These are phyloP conservation scores for Ophiostoma ulmi DNA, from an alignment of 2,329 filamentous ascomycete species.

Conservation along the genomic window DNA sequence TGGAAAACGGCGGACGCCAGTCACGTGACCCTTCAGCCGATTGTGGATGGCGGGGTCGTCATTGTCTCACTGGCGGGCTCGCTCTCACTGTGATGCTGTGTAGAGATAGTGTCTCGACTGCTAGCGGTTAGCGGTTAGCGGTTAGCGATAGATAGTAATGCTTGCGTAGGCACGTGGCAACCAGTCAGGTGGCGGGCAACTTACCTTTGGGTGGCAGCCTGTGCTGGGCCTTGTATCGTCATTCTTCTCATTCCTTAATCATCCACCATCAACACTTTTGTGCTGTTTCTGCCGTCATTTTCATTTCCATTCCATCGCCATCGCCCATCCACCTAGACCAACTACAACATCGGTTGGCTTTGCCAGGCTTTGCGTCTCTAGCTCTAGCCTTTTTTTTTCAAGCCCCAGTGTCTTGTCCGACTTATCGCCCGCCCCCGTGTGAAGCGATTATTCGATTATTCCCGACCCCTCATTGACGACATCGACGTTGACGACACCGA, in stretches of 20 bases:
- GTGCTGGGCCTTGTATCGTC: constrained; percentile 16
- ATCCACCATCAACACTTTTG: not conserved
- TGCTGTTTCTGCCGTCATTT: not conserved
- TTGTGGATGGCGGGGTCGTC: constrained; percentile 10
- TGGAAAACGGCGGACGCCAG: not conserved
- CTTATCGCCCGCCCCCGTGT: not conserved
- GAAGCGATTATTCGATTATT: not conserved
- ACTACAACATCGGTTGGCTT: not conserved
- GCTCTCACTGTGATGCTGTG: too few species aligned
- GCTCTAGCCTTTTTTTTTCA: not conserved
- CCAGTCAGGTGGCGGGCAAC: constrained; percentile 10
- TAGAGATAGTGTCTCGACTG: not conserved
- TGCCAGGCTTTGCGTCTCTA: not conserved
- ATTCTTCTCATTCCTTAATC: constrained; percentile 4
- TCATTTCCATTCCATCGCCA: not conserved
- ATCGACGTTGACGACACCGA: not conserved
- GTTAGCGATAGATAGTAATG: not conserved
- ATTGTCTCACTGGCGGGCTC: not conserved
- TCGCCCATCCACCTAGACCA: not conserved
- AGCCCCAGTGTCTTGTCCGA: not conserved
- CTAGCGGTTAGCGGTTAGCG: not conserved
- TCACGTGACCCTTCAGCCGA: not conserved
- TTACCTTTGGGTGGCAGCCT: not conserved
- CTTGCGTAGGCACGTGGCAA: constrained; percentile 7
- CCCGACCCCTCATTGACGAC: constrained; percentile 13